Conservation (phyloP, 805 yeast genomes). For the Tetrapisispora namnaoensis region DNA sequence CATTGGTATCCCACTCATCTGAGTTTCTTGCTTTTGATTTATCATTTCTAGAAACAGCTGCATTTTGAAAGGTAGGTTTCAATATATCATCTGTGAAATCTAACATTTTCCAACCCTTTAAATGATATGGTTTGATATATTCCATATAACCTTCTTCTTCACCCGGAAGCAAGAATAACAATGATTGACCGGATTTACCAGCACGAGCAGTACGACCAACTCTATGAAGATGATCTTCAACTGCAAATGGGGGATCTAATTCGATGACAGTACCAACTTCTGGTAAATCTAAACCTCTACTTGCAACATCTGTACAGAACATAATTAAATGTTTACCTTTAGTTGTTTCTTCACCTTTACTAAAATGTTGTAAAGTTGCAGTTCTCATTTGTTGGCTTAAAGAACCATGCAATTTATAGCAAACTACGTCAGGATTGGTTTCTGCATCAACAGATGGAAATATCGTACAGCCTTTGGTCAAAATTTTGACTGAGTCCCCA, state of each 20-base stretch:
- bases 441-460: slow-evolving; percentile 29
- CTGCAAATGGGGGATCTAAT: slow-evolving; percentile 88
- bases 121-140: slow-evolving; percentile 48
- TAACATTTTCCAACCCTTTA: slow-evolving; percentile 40
- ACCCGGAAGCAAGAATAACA: slow-evolving; percentile 78
- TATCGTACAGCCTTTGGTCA: slow-evolving; percentile 21
- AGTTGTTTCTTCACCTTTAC: slow-evolving; percentile 32
- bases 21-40: slow-evolving; percentile 25
- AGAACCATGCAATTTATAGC: slow-evolving; percentile 82
- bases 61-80: slow-evolving; percentile 28
- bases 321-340: slow-evolving; percentile 52
- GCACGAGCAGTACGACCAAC: slow-evolving; percentile 98
- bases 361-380: slow-evolving; percentile 57
- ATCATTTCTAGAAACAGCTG: slow-evolving; percentile 28
- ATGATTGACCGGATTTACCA: slow-evolving; percentile 75
- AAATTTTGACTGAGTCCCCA: slow-evolving; percentile 27
- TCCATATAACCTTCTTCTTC: slow-evolving; percentile 76
- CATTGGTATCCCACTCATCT: slow-evolving; percentile 77
- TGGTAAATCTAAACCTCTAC: slow-evolving; percentile 92
- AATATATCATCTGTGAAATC: slow-evolving; percentile 39
- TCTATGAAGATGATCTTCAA: slow-evolving; percentile 93
- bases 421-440: slow-evolving; percentile 34
- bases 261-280: slow-evolving; percentile 79
- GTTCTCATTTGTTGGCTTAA: slow-evolving; percentile 77
- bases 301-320: slow-evolving; percentile 95